Conservation (phyloP, 2,329 filamentous ascomycete genomes). For the Orbilia blumenaviensis region DNA sequence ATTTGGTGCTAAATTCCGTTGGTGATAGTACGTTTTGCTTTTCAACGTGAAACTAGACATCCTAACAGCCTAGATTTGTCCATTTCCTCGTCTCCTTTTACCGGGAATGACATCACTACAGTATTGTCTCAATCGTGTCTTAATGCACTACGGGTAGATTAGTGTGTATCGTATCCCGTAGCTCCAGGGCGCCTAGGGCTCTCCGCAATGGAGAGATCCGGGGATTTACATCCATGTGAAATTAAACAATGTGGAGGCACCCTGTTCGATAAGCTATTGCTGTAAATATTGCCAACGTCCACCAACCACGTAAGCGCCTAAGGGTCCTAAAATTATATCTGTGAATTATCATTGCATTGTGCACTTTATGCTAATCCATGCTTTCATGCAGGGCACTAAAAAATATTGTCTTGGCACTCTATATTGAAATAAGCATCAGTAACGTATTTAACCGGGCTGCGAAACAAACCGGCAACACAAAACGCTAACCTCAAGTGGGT, state of each 20-base stretch:
- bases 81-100: neutral
- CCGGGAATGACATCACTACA: neutral
- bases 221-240: constrained; percentile 7
- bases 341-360: neutral
- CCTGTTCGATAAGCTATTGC: neutral
- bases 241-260: neutral
- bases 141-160: constrained; percentile 1
- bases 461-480: too few species aligned
- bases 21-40: constrained; percentile 1
- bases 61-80: neutral
- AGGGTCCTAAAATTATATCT: neutral
- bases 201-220: constrained; percentile 5
- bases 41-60: constrained; percentile 1
- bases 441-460: too few species aligned
- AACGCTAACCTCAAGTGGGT: too few species aligned
- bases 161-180: constrained; percentile 1
- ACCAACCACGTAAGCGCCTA: constrained; percentile 1
- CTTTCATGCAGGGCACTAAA: too few species aligned
- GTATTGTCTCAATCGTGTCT: neutral
- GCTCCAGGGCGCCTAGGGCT: constrained; percentile 8
- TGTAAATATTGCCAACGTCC: neutral
- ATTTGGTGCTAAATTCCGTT: constrained; percentile 5
- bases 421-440: constrained; percentile 25
- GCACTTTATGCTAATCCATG: constrained; percentile 5
- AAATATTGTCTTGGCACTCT: too few species aligned